Evolutionary conservation across 345 rosid species (phyloP).

Genomic region (Eucalyptus tenuipes): DNA sequence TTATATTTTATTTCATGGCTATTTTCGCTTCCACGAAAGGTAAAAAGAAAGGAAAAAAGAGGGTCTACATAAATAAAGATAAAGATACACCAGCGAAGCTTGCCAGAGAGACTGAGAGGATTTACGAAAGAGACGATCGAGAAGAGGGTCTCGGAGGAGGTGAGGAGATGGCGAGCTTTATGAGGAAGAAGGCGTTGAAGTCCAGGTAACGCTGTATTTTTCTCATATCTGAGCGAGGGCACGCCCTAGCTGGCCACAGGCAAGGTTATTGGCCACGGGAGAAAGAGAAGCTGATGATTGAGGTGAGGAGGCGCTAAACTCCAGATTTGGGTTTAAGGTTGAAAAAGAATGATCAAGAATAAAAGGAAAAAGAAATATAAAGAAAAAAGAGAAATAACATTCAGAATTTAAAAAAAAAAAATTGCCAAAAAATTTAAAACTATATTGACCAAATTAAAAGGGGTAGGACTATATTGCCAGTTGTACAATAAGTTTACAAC

Average conservation of each 20-base stretch:
- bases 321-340: not conserved
- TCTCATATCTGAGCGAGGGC: not conserved
- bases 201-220: too few species aligned
- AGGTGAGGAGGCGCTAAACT: not conserved
- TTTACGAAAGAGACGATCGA: not conserved
- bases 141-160: not conserved
- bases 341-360: not conserved
- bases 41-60: not conserved
- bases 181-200: not conserved
- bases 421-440: too few species aligned
- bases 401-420: too few species aligned
- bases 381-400: too few species aligned
- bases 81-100: not conserved
- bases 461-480: not conserved
- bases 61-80: not conserved
- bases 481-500: not conserved
- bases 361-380: too few species aligned
- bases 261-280: not conserved
- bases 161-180: not conserved
- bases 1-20: not conserved
- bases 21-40: not conserved
- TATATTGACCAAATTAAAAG: too few species aligned
- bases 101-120: not conserved
- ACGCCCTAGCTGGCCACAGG: not conserved
- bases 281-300: not conserved